Evolutionary conservation across 306 rosid genomes (phyloP).

Genomic region (Cicer yamashitae): DNA sequence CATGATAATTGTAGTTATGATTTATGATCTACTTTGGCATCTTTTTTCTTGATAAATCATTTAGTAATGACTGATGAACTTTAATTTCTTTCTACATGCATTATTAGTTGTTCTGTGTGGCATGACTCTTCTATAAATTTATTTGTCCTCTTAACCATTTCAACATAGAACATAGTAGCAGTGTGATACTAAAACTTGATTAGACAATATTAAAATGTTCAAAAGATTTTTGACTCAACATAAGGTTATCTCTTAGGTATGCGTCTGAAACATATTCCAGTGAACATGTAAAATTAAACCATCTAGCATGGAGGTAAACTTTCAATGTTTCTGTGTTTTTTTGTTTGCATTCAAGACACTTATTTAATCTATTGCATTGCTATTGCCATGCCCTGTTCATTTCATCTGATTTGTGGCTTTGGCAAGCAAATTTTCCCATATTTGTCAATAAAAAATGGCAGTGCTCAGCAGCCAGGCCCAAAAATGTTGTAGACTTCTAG

Average conservation of each 20-base stretch:
- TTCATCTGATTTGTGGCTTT: not conserved
- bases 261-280: constrained; percentile 1
- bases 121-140: not conserved
- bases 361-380: constrained; percentile 29
- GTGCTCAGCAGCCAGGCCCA: constrained; percentile 3
- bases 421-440: not conserved
- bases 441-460: not conserved
- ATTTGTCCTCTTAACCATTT: constrained; percentile 23
- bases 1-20: constrained; percentile 15
- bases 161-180: constrained; percentile 15
- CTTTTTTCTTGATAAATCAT: constrained; percentile 9
- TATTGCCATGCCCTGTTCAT: constrained; percentile 15
- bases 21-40: constrained; percentile 16
- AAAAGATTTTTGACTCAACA: not conserved
- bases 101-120: constrained; percentile 3
- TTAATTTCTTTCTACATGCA: constrained; percentile 17
- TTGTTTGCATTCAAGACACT: constrained; percentile 4
- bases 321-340: not conserved
- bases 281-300: constrained; percentile 32
- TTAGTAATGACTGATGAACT: not conserved
- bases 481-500: not conserved
- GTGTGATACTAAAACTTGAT: constrained; percentile 20
- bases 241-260: constrained; percentile 26
- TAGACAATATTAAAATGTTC: constrained; percentile 11
- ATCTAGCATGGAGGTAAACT: not conserved